A percentile compares a stretch with the other conserved stretches of the same genome.
These are phyloP conservation scores for Helicostylum pulchrum DNA, from an alignment of 192 early-diverging fungal genomes.

Conservation along the genomic window DNA sequence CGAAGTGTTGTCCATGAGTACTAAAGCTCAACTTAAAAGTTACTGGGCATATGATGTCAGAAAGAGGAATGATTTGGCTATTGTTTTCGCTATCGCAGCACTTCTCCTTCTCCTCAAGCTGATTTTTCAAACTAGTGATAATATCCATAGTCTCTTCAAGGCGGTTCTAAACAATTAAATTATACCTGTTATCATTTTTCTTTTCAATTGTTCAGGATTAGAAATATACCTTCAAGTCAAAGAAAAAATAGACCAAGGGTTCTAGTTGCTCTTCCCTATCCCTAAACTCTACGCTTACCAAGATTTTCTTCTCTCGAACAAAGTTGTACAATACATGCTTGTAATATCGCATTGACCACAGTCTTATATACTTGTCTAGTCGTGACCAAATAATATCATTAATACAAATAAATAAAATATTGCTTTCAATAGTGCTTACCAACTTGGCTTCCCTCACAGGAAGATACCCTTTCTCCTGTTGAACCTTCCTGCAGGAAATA, in stretches of 20 bases:
- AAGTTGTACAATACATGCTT: background rate
- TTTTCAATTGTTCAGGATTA: background rate
- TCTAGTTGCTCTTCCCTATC: background rate
- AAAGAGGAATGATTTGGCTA: too few relatives aligned
- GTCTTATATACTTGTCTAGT: background rate
- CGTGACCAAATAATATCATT: background rate
- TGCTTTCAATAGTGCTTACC: background rate
- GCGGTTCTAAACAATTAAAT: slow-evolving; percentile 1
- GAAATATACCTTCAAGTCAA: slow-evolving; percentile 1
- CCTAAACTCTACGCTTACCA: background rate
- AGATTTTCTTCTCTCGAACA: background rate
- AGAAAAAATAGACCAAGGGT: background rate
- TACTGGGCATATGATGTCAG: too few relatives aligned
- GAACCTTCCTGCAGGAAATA: too few relatives aligned
- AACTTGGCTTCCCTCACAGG: too few relatives aligned
- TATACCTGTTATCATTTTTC: background rate
- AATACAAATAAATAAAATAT: background rate
- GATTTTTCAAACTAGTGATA: background rate
- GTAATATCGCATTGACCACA: background rate
- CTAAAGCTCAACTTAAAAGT: too few relatives aligned
- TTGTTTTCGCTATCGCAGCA: background rate
- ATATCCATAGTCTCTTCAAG: background rate
- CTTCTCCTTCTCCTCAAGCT: background rate
- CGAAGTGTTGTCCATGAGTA: too few relatives aligned
- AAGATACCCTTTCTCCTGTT: too few relatives aligned